A percentile compares a stretch with the other conserved stretches of the same genome.
phyloP scores from a whole-genome alignment of 2,329 filamentous ascomycete genomes.

The Albophoma yamanashiensis region DNA sequence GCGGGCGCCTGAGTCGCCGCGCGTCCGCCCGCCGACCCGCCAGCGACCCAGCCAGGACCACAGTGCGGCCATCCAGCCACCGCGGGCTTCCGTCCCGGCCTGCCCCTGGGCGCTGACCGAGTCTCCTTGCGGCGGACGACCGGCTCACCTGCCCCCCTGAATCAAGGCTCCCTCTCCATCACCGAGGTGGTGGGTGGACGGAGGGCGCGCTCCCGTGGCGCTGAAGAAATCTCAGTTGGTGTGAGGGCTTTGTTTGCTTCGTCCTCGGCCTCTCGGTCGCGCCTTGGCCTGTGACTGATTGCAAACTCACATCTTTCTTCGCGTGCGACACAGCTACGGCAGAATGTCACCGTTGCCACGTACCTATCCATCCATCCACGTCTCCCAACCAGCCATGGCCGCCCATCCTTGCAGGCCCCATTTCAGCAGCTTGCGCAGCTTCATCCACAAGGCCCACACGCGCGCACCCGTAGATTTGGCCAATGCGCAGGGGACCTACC shows the following conservation, averaged over 20 bases:
- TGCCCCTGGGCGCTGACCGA: background rate
- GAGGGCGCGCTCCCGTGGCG: background rate
- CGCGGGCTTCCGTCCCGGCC: background rate
- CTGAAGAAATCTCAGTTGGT: slow-evolving; percentile 1
- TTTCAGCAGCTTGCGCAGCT: background rate
- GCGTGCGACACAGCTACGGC: background rate
- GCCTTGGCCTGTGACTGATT: background rate
- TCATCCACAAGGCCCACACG: background rate
- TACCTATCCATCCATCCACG: no score
- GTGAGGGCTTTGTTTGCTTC: slow-evolving; percentile 1
- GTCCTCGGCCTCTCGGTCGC: background rate
- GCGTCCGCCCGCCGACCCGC: background rate
- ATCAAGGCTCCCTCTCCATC: background rate
- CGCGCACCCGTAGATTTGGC: background rate
- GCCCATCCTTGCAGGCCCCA: background rate
- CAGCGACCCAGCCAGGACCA: background rate
- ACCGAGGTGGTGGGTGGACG: background rate
- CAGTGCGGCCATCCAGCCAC: background rate
- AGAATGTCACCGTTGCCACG: background rate
- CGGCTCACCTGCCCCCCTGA: background rate
- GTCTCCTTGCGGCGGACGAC: background rate
- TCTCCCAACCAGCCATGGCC: background rate
- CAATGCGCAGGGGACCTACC: no score
- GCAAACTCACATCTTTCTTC: background rate
- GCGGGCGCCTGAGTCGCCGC: background rate